phyloP scores from a whole-genome alignment of 768 basidiomycete species.

The Mycena venus region DNA sequence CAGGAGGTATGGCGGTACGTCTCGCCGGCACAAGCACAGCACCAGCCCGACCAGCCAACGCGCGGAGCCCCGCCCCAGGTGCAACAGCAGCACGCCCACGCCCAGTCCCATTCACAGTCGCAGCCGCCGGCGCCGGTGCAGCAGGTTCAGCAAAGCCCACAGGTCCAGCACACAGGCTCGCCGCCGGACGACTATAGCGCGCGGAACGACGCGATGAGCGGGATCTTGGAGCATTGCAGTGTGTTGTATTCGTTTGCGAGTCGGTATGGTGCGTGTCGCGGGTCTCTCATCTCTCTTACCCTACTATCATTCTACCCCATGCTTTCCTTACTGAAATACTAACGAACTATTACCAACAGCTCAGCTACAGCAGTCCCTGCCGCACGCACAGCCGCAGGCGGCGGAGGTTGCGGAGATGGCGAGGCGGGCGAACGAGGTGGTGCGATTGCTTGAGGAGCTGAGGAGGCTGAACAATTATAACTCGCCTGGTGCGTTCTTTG shows the following conservation, averaged over 20 bases:
- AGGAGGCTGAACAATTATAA: conserved; percentile 59
- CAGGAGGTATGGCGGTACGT: background rate
- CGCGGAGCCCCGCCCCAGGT: background rate
- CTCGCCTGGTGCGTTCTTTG: background rate
- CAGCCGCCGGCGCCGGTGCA: conserved; percentile 26
- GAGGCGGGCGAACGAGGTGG: conserved; percentile 73
- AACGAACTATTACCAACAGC: conserved; percentile 48
- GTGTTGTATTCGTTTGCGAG: conserved; percentile 74
- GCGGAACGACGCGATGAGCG: conserved; percentile 22
- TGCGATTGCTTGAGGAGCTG: conserved; percentile 76
- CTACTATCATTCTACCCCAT: background rate
- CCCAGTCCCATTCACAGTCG: background rate
- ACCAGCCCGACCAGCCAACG: no score
- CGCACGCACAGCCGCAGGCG: conserved; percentile 64
- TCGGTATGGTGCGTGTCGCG: conserved; percentile 69
- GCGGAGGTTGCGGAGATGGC: conserved; percentile 80
- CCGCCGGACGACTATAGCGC: conserved; percentile 12
- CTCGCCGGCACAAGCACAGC: background rate
- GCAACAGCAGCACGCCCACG: background rate
- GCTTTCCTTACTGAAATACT: background rate
- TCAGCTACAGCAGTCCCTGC: conserved; percentile 58
- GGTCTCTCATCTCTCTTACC: background rate
- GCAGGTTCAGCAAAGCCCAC: no score
- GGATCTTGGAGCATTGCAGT: conserved; percentile 73
- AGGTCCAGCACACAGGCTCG: conserved; percentile 32